Evolutionary conservation across 139 green algal genomes (phyloP).

Genomic region (Desmodesmus armatus): DNA sequence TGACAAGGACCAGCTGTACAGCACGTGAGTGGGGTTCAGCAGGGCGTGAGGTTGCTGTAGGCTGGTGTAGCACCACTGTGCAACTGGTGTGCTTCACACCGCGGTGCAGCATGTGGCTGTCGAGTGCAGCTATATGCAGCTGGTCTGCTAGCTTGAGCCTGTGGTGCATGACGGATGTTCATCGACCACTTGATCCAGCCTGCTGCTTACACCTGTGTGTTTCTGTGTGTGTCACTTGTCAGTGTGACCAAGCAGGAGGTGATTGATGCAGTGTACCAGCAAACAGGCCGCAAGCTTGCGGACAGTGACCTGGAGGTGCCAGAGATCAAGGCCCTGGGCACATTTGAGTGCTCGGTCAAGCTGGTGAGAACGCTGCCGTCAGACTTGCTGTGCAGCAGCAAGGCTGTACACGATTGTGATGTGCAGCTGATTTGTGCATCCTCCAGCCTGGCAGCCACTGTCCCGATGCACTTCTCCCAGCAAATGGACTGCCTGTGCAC

Average conservation of each 20-base stretch:
- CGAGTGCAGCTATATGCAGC: background rate
- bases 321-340: constrained; percentile 91
- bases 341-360: constrained; percentile 73
- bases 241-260: constrained; percentile 77
- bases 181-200: too few relatives aligned
- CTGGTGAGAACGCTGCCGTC: too few relatives aligned
- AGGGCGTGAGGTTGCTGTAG: background rate
- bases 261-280: constrained; percentile 85
- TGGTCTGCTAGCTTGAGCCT: background rate
- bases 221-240: background rate
- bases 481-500: too few relatives aligned
- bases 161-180: too few relatives aligned
- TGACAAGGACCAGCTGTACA: constrained; percentile 89
- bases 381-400: too few relatives aligned
- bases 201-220: background rate
- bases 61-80: background rate
- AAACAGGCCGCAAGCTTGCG: constrained; percentile 85
- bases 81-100: background rate
- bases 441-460: too few relatives aligned
- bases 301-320: constrained; percentile 83
- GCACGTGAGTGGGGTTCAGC: constrained; percentile 48
- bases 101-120: too few relatives aligned
- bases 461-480: too few relatives aligned
- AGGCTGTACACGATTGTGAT: too few relatives aligned
- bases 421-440: too few relatives aligned